Evolutionary conservation across 208 protist species (phyloP).

Genomic region (Acanthamoeba castellanii): DNA sequence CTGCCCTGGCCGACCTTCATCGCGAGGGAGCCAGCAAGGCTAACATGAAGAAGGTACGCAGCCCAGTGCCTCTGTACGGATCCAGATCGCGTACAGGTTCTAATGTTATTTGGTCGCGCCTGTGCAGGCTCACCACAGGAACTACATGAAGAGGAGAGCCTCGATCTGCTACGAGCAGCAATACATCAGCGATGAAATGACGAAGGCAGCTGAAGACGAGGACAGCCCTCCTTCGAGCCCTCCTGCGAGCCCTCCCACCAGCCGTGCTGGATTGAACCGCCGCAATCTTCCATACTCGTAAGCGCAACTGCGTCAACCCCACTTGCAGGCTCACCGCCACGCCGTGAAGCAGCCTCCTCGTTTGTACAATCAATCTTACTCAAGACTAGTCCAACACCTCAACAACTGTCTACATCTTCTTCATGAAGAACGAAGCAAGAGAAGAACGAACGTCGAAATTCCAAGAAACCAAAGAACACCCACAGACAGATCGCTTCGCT

Average conservation of each 20-base stretch:
- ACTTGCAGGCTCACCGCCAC: no score
- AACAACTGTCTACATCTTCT: no score
- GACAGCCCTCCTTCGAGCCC: background rate
- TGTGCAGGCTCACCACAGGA: conserved; percentile 2
- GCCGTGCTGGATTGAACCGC: background rate
- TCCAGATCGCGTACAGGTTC: no score
- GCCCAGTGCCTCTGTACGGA: no score
- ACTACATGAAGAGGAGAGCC: conserved; percentile 42
- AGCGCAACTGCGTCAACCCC: background rate
- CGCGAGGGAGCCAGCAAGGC: conserved; percentile 5
- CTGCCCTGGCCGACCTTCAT: background rate
- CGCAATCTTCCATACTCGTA: background rate
- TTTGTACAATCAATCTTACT: no score
- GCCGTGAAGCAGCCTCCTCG: no score
- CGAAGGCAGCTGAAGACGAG: background rate
- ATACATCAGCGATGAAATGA: background rate
- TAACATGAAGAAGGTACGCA: conserved; percentile 17
- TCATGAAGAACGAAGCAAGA: no score
- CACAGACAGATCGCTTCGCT: no score
- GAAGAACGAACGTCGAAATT: no score
- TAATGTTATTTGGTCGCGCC: no score
- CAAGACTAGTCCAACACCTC: no score
- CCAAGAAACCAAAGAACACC: no score
- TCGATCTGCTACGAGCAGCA: conserved; percentile 26
- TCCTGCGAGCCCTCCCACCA: background rate